Percentiles rank a stretch among this genome's conserved stretches.
These are phyloP conservation scores for Botrytis fabae DNA, from an alignment of 2,329 filamentous ascomycete species.

Conservation along the genomic window DNA sequence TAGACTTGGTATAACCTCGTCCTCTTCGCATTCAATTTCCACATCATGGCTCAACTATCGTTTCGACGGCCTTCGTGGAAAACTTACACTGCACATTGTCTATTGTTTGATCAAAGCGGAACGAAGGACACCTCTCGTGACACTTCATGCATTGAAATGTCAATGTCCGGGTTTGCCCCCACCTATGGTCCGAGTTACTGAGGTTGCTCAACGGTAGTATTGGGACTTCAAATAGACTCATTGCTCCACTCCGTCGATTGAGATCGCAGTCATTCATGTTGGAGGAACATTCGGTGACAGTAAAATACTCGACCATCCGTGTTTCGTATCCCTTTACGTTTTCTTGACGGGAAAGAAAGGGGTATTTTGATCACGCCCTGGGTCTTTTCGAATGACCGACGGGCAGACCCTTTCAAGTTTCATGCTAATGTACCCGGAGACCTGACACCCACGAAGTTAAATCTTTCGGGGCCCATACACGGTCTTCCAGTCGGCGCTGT, in stretches of 20 bases:
- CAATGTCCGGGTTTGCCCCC: not conserved
- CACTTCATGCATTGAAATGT: not conserved
- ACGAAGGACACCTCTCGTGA: not conserved
- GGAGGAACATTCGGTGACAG: not conserved
- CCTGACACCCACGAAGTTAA: not conserved
- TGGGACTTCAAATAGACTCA: not conserved
- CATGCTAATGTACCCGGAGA: not conserved
- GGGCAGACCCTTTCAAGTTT: not conserved
- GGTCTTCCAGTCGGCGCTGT: not conserved
- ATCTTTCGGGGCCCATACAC: not conserved
- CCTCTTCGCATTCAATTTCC: conserved; percentile 1
- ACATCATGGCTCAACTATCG: not conserved
- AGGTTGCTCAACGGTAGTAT: not conserved
- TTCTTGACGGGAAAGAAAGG: not conserved
- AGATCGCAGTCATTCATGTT: not conserved
- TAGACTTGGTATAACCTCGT: not conserved
- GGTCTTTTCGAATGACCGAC: not conserved
- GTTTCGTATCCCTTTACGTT: not conserved
- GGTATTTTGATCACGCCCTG: not conserved
- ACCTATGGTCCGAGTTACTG: not conserved
- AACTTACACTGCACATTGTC: not conserved
- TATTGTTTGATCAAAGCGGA: not conserved
- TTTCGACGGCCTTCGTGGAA: not conserved
- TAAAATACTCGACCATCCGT: not conserved
- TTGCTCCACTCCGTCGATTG: not conserved